A percentile compares a stretch with the other conserved stretches of the same genome.
Conservation (phyloP, 2,329 filamentous ascomycete species). For the Ustulina deusta region DNA sequence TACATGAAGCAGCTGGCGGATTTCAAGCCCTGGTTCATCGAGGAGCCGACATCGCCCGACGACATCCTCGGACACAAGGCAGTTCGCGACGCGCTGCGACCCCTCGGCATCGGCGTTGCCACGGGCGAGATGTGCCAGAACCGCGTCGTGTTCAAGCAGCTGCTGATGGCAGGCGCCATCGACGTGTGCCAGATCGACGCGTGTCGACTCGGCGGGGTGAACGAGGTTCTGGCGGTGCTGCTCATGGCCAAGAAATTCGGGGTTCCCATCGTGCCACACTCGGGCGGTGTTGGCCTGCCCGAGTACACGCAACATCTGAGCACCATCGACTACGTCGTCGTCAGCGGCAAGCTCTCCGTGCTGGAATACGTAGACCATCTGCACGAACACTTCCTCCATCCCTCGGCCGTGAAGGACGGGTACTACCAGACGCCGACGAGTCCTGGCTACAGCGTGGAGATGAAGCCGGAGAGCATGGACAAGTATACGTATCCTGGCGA, state of each 20-base stretch:
- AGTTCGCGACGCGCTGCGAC: slow-evolving; percentile 81
- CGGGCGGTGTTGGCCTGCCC: slow-evolving; percentile 87
- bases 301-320: slow-evolving; percentile 95
- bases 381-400: slow-evolving; percentile 92
- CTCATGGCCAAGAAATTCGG: slow-evolving; percentile 84
- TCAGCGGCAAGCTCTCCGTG: slow-evolving; percentile 82
- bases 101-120: slow-evolving; percentile 82
- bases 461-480: slow-evolving; percentile 91
- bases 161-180: slow-evolving; percentile 82
- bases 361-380: slow-evolving; percentile 94
- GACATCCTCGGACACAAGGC: slow-evolving; percentile 90
- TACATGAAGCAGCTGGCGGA: slow-evolving; percentile 86
- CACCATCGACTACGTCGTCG: slow-evolving; percentile 92
- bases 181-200: slow-evolving; percentile 92
- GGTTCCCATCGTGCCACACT: slow-evolving; percentile 89
- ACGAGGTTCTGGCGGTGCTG: slow-evolving; percentile 91
- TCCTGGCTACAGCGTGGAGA: slow-evolving; percentile 91
- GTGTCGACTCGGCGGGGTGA: slow-evolving; percentile 88
- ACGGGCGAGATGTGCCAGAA: slow-evolving; percentile 98
- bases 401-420: slow-evolving; percentile 81
- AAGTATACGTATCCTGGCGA: slow-evolving; percentile 80
- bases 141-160: slow-evolving; percentile 92
- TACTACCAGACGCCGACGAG: slow-evolving; percentile 88
- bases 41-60: slow-evolving; percentile 91
- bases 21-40: slow-evolving; percentile 94